phyloP scores from a whole-genome alignment of 1,284 basidiomycete species.

The Waitea zeae region DNA sequence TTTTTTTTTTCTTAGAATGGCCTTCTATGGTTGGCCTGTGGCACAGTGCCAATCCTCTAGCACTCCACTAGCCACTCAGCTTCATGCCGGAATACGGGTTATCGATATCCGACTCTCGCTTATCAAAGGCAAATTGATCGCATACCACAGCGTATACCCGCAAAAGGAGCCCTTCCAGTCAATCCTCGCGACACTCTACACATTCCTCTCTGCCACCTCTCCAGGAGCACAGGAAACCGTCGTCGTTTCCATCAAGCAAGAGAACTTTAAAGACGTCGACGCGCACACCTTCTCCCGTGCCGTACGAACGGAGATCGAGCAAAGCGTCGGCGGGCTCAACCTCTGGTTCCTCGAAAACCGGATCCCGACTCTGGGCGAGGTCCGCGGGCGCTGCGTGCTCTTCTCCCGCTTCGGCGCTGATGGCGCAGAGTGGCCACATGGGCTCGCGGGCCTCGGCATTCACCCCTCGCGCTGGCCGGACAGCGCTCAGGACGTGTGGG shows the following conservation, averaged over 20 bases:
- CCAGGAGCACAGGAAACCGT: slow-evolving; percentile 58
- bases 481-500: slow-evolving; percentile 49
- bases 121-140: slow-evolving; percentile 39
- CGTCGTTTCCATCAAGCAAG: slow-evolving; percentile 77
- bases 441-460: slow-evolving; percentile 57
- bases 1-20: slow-evolving; percentile 34
- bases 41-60: slow-evolving; percentile 50
- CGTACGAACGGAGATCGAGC: slow-evolving; percentile 46
- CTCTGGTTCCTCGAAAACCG: slow-evolving; percentile 73
- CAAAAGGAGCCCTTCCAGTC: slow-evolving; percentile 49
- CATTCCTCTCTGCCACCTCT: slow-evolving; percentile 49
- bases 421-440: slow-evolving; percentile 44
- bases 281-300: slow-evolving; percentile 37
- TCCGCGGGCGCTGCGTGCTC: slow-evolving; percentile 66
- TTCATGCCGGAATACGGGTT: slow-evolving; percentile 56
- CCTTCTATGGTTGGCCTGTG: slow-evolving; percentile 66
- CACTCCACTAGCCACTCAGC: slow-evolving; percentile 38
- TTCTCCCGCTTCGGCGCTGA: slow-evolving; percentile 69
- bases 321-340: slow-evolving; percentile 33
- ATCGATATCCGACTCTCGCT: slow-evolving; percentile 69
- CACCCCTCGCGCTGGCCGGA: slow-evolving; percentile 75
- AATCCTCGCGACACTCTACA: slow-evolving; percentile 39
- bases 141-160: slow-evolving; percentile 69
- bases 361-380: slow-evolving; percentile 65
- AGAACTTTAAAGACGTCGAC: slow-evolving; percentile 36